Conservation (phyloP, 495 filamentous ascomycete genomes). For the Trichocladium antarcticum region DNA sequence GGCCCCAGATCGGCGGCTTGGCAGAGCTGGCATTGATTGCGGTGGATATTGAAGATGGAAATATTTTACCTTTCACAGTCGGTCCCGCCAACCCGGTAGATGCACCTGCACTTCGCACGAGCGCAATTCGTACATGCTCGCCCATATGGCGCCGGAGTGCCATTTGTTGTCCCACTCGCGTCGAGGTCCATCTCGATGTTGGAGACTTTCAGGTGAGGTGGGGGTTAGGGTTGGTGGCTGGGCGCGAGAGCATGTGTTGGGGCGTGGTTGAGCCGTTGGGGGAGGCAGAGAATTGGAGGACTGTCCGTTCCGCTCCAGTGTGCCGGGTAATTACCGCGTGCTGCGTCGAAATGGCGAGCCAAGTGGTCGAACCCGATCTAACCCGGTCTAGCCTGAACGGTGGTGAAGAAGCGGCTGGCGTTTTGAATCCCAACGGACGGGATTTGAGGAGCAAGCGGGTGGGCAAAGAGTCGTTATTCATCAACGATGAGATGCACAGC, state of each 20-base stretch:
- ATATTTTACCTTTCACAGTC: constrained; percentile 40
- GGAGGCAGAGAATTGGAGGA: no score
- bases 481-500: background rate
- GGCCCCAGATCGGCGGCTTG: no score
- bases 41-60: background rate
- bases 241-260: background rate
- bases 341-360: no score
- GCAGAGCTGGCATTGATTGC: no score
- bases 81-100: constrained; percentile 26
- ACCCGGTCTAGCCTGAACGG: background rate
- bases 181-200: background rate
- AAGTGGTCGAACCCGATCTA: no score
- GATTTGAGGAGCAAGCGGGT: background rate
- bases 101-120: constrained; percentile 47
- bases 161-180: constrained; percentile 1
- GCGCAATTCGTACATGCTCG: constrained; percentile 47
- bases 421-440: background rate
- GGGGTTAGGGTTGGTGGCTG: constrained; percentile 8
- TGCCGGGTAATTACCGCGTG: no score
- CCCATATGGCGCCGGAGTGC: constrained; percentile 34
- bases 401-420: background rate
- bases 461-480: no score
- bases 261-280: no score
- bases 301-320: no score
- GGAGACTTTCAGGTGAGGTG: background rate